These are phyloP conservation scores for Peribolospora kevripleyi DNA, from an alignment of 768 basidiomycete species.

Conservation along the genomic window DNA sequence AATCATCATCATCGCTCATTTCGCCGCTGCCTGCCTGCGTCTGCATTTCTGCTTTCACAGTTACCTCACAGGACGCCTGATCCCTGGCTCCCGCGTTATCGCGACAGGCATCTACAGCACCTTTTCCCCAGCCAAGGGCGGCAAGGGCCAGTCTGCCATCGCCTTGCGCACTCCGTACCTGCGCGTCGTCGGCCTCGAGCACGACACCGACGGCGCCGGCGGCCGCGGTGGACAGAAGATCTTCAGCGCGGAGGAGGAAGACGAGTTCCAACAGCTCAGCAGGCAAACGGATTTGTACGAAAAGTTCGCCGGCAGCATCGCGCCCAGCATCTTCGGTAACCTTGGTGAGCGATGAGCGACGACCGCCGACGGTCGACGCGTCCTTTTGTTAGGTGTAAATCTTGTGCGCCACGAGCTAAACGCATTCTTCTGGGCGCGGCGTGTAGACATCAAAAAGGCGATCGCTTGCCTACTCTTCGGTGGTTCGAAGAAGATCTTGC, in stretches of 20 bases:
- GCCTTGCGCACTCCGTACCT: slow-evolving; percentile 87
- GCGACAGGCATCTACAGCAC: slow-evolving; percentile 95
- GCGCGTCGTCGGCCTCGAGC: slow-evolving; percentile 70
- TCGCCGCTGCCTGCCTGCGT: neutral
- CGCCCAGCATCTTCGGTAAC: slow-evolving; percentile 89
- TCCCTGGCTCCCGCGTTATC: slow-evolving; percentile 84
- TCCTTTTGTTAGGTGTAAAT: neutral
- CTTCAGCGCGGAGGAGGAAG: slow-evolving; percentile 88
- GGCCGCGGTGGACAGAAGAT: slow-evolving; percentile 31
- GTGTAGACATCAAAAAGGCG: slow-evolving; percentile 84
- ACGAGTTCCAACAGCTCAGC: slow-evolving; percentile 49
- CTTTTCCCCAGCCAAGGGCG: slow-evolving; percentile 60
- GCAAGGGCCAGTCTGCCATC: slow-evolving; percentile 38
- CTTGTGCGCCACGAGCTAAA: neutral
- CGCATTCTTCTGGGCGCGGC: neutral
- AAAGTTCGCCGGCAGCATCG: slow-evolving; percentile 75
- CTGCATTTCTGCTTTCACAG: slow-evolving; percentile 8
- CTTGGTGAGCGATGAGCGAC: slow-evolving; percentile 32
- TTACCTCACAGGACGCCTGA: slow-evolving; percentile 71
- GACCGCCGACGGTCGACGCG: neutral
- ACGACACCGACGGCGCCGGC: slow-evolving; percentile 52
- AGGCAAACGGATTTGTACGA: slow-evolving; percentile 74
- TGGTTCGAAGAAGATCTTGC: slow-evolving; percentile 85
- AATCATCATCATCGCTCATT: neutral
- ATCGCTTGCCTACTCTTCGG: slow-evolving; percentile 90